phyloP scores from a whole-genome alignment of 2,329 filamentous ascomycete genomes.

The Xylaria sp. region DNA sequence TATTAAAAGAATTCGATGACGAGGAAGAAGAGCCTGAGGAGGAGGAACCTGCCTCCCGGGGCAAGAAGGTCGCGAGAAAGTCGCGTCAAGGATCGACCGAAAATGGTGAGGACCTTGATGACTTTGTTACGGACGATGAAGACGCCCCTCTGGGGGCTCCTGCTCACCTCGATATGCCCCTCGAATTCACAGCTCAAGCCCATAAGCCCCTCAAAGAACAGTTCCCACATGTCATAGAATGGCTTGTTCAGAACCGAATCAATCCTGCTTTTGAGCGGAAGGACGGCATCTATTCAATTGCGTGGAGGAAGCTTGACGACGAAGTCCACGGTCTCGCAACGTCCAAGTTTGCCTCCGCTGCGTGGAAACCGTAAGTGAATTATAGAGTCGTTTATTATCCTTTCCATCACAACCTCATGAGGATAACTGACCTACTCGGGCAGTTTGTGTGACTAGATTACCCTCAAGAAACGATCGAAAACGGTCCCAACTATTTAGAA shows the following conservation, averaged over 20 bases:
- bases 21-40: conserved; percentile 30
- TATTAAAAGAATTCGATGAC: conserved; percentile 40
- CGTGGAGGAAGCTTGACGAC: conserved; percentile 72
- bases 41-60: conserved; percentile 21
- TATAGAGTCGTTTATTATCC: no score
- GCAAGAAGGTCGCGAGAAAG: conserved; percentile 8
- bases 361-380: conserved; percentile 71
- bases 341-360: conserved; percentile 72
- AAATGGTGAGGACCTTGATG: conserved; percentile 46
- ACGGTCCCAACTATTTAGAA: no score
- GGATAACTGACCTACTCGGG: no score
- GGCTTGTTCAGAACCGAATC: conserved; percentile 79
- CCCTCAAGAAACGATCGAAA: no score
- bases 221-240: conserved; percentile 74
- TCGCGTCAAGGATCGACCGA: conserved; percentile 21
- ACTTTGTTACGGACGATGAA: conserved; percentile 69
- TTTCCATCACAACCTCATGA: no score
- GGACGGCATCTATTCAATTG: conserved; percentile 66
- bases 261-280: conserved; percentile 67
- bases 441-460: no score
- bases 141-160: conserved; percentile 60
- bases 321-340: conserved; percentile 68
- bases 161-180: conserved; percentile 58
- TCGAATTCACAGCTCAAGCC: conserved; percentile 68
- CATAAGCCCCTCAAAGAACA: conserved; percentile 71